Evolutionary conservation across 139 green algal genomes (phyloP), one percentile per base, ranked within the genome.

Genomic region (Pleodorina starrii): DNA sequence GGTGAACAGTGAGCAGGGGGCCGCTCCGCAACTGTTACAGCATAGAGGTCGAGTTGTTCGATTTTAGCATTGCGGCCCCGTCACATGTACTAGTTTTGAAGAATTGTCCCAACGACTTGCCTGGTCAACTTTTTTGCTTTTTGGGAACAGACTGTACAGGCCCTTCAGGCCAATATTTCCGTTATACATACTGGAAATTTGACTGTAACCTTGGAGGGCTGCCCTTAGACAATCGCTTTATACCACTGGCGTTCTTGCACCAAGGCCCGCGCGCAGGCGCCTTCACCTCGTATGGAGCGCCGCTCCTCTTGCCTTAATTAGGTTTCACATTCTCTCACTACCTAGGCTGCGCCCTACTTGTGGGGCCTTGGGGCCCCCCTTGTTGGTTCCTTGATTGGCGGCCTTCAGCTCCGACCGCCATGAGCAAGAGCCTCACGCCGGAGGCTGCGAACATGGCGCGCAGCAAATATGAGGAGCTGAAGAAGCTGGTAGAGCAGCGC

Each of bases 401-500:
- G 72, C 40, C 40, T 80, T 16, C 12, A 36, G 71, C 40, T 40
- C 29, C 5, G 63, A 14, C 14, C n/a, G 38, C 38, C 16, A 78
- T 78, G 71, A 78, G 71, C 66, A 72, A 72, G 35, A 11, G 25
- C 5, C 81, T 87, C 3, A 25, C 42, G 10, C 16, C 60, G 2
- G 81, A 77, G 19, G 29, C 29, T 0, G 60, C 60, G 14, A 23
- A 27, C 12, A 5, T 29, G 43, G 81, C 81, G 5, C 81, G 81
- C 25, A 60, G 10, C 42, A 76, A 78, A 43, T 88, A 71, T 69
- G 82, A 88, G 63, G 82, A 88, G 82, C 44, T 88, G 0, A 88
- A 88, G 25, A 88, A 88, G 66, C 44, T 88, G 14, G 38, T 50
- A 1, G 82, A 88, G 66, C 82, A 88, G 82, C 82, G 82, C 6